A percentile compares a stretch with the other conserved stretches of the same genome.
Evolutionary conservation across 108 stramenopile genomes (phyloP).

Genomic region (Cyclotella kingstonii): DNA sequence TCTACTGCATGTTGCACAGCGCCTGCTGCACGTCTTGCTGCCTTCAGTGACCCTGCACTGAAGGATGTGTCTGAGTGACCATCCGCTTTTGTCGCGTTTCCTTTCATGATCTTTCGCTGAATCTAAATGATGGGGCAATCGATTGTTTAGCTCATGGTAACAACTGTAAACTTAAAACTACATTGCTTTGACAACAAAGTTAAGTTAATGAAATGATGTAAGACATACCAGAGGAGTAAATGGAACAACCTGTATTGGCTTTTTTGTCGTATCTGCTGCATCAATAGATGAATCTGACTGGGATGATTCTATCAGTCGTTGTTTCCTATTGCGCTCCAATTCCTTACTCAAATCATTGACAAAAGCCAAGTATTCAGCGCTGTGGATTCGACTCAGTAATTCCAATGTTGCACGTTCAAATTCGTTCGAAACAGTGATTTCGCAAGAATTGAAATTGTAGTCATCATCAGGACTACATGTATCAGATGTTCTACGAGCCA

Average conservation of each 20-base stretch:
- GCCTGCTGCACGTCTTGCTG: conserved; percentile 88
- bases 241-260: conserved; percentile 59
- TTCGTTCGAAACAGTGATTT: conserved; percentile 77
- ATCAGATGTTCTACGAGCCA: conserved; percentile 37
- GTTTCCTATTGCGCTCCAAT: conserved; percentile 59
- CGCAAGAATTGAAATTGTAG: conserved; percentile 49
- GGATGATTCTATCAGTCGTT: conserved; percentile 37
- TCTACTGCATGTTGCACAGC: conserved; percentile 94
- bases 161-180: neutral
- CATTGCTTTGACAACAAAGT: neutral
- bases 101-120: conserved; percentile 72
- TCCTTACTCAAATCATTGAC: conserved; percentile 87
- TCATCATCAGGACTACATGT: conserved; percentile 33
- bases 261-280: conserved; percentile 10
- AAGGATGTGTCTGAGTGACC: conserved; percentile 87
- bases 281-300: conserved; percentile 16
- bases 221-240: conserved; percentile 78
- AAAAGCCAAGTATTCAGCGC: conserved; percentile 84
- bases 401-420: conserved; percentile 88
- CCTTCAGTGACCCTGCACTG: conserved; percentile 82
- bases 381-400: conserved; percentile 86
- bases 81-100: conserved; percentile 56
- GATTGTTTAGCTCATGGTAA: neutral
- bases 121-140: conserved; percentile 28
- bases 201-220: neutral